Base-by-base conservation (phyloP, 441 rosid genomes). In the Isatis lusitanica region DNA sequence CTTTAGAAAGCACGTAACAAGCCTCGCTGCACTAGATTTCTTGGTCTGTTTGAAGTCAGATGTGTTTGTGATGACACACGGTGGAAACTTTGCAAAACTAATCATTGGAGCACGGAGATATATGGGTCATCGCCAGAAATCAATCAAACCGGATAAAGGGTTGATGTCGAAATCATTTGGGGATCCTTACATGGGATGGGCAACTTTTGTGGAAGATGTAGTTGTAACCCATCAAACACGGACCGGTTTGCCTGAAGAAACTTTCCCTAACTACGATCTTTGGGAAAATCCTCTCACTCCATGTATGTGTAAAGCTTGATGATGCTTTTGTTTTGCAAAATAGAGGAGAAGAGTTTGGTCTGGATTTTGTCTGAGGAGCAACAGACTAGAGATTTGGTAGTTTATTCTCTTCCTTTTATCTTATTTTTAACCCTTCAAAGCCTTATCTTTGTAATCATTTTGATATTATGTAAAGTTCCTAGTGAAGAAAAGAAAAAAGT, bases 251-350 rank as follows among this genome's bases (percentile, higher is more conserved):
- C 99, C 99, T 0, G 99, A 95, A 83, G 99, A 88, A 79, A 95
- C 99, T 18, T 95, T 95, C 83, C 98, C 99, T 16, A 88, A 93
- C 83, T 95, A 91, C 58, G 99, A 95, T 80, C 87, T 95, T 15
- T 95, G 99, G 99, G 99, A 95, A 82, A 95, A 95, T 71, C 99
- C 99, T 63, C 83, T 93, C 61, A 95, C 97, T 73, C 98, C 97
- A 71, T 95, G 98, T 84, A 95, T 95, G 99, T 95, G 99, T 80
- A 92, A 85, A 84, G 91, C 98, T 72, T 93, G 87, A 95, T 30
- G 55, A 31, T 50, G 30, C 42, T 39, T 73, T 75, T 42, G 36
- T 61, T 43, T 35, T 15, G 58, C 42, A 42, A 28, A 31, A 11
- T 57, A 26, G 48, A 63, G 26, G 48, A 46, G 59, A 60, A 51